Evolutionary conservation across 257 asterid genomes (phyloP).

Genomic region (Fraxinus cuspidata): DNA sequence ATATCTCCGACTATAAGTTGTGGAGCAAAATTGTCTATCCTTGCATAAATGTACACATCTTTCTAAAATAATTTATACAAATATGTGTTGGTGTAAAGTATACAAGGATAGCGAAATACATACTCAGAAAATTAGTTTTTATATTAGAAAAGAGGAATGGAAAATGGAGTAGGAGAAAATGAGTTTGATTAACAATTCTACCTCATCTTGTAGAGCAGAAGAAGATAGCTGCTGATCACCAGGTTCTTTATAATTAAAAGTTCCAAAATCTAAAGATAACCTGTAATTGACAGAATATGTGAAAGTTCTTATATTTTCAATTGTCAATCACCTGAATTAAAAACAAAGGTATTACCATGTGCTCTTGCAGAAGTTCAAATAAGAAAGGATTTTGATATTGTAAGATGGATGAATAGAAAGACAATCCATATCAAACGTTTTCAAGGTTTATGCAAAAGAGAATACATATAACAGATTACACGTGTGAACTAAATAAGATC

Average conservation of each 20-base stretch:
- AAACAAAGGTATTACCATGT: background rate
- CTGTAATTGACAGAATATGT: slow-evolving; percentile 40
- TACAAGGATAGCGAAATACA: background rate
- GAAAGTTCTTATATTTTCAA: background rate
- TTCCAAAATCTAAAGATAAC: slow-evolving; percentile 86
- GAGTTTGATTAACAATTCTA: slow-evolving; percentile 25
- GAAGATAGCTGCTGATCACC: slow-evolving; percentile 55
- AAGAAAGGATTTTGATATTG: background rate
- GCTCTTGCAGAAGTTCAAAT: background rate
- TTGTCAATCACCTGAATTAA: background rate
- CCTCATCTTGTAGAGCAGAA: slow-evolving; percentile 98
- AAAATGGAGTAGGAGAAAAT: background rate
- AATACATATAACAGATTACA: background rate
- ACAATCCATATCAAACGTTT: background rate
- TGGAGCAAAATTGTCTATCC: slow-evolving; percentile 5
- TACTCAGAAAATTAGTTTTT: no score
- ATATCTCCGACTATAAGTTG: background rate
- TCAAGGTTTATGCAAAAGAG: slow-evolving; percentile 13
- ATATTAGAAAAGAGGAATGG: background rate
- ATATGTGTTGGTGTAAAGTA: background rate
- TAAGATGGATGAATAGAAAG: slow-evolving; percentile 10
- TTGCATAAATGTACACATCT: background rate
- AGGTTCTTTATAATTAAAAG: slow-evolving; percentile 76
- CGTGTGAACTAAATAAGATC: background rate
- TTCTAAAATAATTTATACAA: background rate